These are phyloP conservation scores for Globisporangium echinulatum DNA, from an alignment of 352 stramenopile genomes.

Conservation along the genomic window DNA sequence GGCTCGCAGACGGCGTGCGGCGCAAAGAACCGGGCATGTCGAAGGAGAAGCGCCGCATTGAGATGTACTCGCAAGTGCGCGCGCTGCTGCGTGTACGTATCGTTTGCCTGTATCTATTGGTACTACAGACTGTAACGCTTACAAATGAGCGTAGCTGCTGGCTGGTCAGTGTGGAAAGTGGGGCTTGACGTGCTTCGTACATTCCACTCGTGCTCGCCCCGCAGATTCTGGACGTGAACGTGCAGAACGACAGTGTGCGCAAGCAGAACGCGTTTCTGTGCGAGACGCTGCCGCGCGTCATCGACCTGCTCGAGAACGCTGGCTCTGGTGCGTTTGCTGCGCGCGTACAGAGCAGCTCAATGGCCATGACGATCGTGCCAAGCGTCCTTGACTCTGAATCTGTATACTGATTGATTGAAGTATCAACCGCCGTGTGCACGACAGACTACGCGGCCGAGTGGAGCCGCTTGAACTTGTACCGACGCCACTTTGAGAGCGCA, in stretches of 20 bases:
- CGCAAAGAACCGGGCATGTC: constrained; percentile 29
- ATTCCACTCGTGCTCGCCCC: background rate
- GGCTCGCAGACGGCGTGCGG: constrained; percentile 44
- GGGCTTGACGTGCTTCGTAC: background rate
- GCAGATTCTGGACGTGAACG: constrained; percentile 64
- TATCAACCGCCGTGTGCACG: background rate
- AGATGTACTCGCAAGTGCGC: constrained; percentile 76
- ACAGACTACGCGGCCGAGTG: constrained; percentile 63
- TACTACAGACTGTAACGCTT: too few species aligned
- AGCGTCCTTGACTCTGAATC: background rate
- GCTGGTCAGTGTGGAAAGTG: too few species aligned
- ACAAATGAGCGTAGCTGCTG: too few species aligned
- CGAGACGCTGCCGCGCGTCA: constrained; percentile 50
- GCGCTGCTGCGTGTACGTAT: constrained; percentile 49
- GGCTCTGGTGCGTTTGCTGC: constrained; percentile 32
- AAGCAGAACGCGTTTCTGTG: constrained; percentile 67
- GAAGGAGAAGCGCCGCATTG: constrained; percentile 58
- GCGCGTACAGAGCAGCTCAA: too few species aligned
- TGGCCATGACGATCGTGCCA: too few species aligned
- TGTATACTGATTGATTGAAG: too few species aligned
- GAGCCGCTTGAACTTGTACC: constrained; percentile 72
- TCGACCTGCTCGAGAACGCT: constrained; percentile 57
- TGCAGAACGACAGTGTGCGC: constrained; percentile 53
- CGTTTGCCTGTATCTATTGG: too few species aligned
- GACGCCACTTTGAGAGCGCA: constrained; percentile 72